Conservation (phyloP, 305 asterid species). For the Fraxinus ornus region DNA sequence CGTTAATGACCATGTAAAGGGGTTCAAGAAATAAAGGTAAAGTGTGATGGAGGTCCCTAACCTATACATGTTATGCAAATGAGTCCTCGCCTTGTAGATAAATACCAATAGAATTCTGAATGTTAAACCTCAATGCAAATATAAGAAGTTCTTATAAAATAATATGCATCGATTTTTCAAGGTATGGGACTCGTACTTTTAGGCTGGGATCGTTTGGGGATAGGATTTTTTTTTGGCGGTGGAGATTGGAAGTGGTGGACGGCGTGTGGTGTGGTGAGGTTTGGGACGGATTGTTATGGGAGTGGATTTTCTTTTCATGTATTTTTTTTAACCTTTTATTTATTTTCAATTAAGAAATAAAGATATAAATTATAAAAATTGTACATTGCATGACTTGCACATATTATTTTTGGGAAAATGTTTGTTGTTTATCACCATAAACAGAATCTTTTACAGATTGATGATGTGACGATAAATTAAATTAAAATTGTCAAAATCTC, state of each 20-base stretch:
- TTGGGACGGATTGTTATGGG: not conserved
- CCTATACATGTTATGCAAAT: not conserved
- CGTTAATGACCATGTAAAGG: conserved; percentile 28
- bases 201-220: not conserved
- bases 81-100: not conserved
- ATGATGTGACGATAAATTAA: too few relatives aligned
- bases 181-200: not conserved
- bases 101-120: not conserved
- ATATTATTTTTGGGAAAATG: not conserved
- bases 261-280: not conserved
- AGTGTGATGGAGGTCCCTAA: not conserved
- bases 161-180: not conserved
- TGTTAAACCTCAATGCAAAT: not conserved
- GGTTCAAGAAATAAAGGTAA: not conserved
- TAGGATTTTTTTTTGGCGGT: not conserved
- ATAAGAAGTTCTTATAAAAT: not conserved
- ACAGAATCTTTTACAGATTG: too few relatives aligned
- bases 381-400: not conserved
- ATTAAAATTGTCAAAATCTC: too few relatives aligned
- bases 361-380: not conserved
- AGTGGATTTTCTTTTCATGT: not conserved
- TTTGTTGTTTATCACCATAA: too few relatives aligned
- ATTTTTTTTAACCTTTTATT: not conserved
- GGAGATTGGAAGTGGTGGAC: not conserved
- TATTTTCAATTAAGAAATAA: not conserved